Percentiles rank a stretch among this genome's conserved stretches.
Evolutionary conservation across 352 stramenopile species (phyloP).

Genomic region (Globisporangium middletonii): DNA sequence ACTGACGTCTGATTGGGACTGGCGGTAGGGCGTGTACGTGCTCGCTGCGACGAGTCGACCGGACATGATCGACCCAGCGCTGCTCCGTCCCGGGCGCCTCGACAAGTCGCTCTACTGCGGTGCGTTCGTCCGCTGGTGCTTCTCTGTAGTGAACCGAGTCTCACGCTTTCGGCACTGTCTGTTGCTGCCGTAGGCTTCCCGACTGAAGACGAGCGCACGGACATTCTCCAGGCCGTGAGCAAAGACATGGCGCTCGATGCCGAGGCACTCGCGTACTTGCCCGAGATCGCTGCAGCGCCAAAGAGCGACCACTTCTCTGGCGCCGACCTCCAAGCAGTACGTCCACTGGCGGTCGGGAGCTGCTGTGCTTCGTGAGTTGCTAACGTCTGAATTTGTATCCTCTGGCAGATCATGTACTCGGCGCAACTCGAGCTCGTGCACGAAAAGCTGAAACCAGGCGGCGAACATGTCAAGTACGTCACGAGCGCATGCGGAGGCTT

Average conservation of each 20-base stretch:
- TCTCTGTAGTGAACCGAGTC: too few relatives aligned
- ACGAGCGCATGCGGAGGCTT: background rate
- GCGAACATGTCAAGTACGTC: constrained; percentile 38
- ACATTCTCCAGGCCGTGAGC: constrained; percentile 72
- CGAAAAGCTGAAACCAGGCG: constrained; percentile 78
- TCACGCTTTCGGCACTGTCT: too few relatives aligned
- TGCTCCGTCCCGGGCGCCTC: constrained; percentile 91
- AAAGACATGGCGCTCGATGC: constrained; percentile 74
- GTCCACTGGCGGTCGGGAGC: background rate
- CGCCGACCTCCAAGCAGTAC: constrained; percentile 90
- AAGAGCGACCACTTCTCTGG: constrained; percentile 86
- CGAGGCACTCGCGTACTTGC: constrained; percentile 65
- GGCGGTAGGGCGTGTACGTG: constrained; percentile 85
- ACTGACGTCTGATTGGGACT: background rate
- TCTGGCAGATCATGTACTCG: constrained; percentile 84
- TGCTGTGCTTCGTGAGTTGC: background rate
- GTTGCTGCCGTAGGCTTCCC: constrained; percentile 68
- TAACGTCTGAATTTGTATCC: background rate
- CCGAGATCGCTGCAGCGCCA: constrained; percentile 55
- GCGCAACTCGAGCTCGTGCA: constrained; percentile 92
- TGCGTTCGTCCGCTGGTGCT: constrained; percentile 10
- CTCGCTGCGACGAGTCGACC: constrained; percentile 94
- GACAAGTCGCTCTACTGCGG: constrained; percentile 93
- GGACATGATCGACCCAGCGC: constrained; percentile 95
- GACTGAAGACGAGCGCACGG: constrained; percentile 62